phyloP scores from a whole-genome alignment of 768 basidiomycete species.

The Lactarius trivialis region DNA sequence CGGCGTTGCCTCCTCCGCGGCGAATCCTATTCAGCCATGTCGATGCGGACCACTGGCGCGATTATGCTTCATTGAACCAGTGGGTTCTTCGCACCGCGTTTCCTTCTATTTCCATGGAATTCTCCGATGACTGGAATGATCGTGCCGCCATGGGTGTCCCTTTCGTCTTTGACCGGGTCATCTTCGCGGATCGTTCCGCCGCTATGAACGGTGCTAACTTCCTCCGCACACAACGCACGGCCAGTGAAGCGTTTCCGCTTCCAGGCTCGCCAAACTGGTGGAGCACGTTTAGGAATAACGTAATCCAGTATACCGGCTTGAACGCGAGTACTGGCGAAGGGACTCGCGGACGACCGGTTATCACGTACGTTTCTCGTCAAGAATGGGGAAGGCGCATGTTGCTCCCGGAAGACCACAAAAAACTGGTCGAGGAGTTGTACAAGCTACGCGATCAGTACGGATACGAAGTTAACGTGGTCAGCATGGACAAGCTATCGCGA shows the following conservation, averaged over 20 bases:
- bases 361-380: slow-evolving; percentile 90
- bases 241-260: slow-evolving; percentile 66
- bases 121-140: slow-evolving; percentile 77
- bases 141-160: slow-evolving; percentile 61
- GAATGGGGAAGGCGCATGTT: slow-evolving; percentile 85
- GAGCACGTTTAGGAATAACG: slow-evolving; percentile 65
- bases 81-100: slow-evolving; percentile 75
- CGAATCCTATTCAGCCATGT: slow-evolving; percentile 73
- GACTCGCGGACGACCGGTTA: slow-evolving; percentile 53
- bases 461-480: slow-evolving; percentile 84
- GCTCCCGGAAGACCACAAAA: slow-evolving; percentile 66
- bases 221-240: slow-evolving; percentile 65
- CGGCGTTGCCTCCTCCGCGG: slow-evolving; percentile 64
- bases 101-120: slow-evolving; percentile 77
- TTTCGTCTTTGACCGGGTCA: slow-evolving; percentile 80
- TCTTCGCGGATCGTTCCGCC: slow-evolving; percentile 82
- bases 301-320: slow-evolving; percentile 65
- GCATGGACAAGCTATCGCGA: slow-evolving; percentile 74
- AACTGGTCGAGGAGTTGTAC: slow-evolving; percentile 66
- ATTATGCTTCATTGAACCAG: slow-evolving; percentile 89
- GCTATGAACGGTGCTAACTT: slow-evolving; percentile 68
- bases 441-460: slow-evolving; percentile 63
- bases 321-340: slow-evolving; percentile 35
- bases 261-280: slow-evolving; percentile 82
- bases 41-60: slow-evolving; percentile 77